phyloP scores from a whole-genome alignment of 441 rosid species.

The Erodium trifolium region DNA sequence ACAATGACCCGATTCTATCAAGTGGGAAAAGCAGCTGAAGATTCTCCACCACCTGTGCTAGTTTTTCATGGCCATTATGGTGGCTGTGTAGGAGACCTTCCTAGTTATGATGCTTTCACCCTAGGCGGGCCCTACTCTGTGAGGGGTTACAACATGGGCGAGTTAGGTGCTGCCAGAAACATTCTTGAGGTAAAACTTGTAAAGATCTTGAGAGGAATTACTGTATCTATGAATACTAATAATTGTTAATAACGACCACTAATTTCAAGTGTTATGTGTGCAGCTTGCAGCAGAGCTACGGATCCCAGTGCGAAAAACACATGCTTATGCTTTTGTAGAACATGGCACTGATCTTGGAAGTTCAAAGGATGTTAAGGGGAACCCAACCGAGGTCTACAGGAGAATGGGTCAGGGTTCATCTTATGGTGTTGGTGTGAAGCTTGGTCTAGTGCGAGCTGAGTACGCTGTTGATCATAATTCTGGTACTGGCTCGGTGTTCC shows the following conservation, averaged over 20 bases:
- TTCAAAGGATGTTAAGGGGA: slow-evolving; percentile 93
- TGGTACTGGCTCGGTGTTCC: slow-evolving; percentile 72
- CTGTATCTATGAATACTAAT: no score
- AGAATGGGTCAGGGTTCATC: slow-evolving; percentile 93
- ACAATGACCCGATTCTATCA: slow-evolving; percentile 72
- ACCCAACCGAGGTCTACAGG: slow-evolving; percentile 88
- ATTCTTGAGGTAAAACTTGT: slow-evolving; percentile 58
- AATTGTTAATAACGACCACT: neutral
- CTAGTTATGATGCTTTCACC: slow-evolving; percentile 91
- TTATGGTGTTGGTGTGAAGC: slow-evolving; percentile 73
- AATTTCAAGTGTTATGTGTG: slow-evolving; percentile 20
- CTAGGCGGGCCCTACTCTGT: slow-evolving; percentile 98
- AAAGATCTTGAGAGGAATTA: no score
- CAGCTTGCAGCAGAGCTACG: slow-evolving; percentile 92
- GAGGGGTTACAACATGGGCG: slow-evolving; percentile 98
- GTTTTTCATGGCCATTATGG: slow-evolving; percentile 96
- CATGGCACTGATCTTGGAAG: slow-evolving; percentile 93
- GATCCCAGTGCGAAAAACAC: slow-evolving; percentile 74
- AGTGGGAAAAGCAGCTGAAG: slow-evolving; percentile 77
- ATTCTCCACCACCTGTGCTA: slow-evolving; percentile 77
- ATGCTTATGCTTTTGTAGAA: slow-evolving; percentile 81
- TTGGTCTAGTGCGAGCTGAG: slow-evolving; percentile 87
- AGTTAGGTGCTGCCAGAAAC: slow-evolving; percentile 92
- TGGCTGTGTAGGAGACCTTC: slow-evolving; percentile 91
- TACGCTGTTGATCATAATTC: slow-evolving; percentile 91